Evolutionary conservation across 2,329 filamentous ascomycete genomes (phyloP).

Genomic region (Xylaria sp.): DNA sequence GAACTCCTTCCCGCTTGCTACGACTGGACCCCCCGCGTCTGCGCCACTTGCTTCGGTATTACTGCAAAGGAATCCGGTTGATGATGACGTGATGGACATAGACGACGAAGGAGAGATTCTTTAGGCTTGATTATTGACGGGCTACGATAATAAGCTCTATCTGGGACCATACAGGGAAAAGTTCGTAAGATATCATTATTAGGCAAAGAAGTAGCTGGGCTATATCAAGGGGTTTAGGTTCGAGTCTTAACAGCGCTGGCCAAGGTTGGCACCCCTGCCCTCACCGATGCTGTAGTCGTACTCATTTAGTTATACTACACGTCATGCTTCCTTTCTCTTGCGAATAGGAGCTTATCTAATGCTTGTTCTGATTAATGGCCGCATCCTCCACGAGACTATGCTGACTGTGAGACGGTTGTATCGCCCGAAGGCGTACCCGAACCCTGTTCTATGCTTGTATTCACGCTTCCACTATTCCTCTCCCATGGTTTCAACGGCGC

Average conservation of each 20-base stretch:
- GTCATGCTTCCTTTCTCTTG: neutral
- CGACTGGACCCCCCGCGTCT: constrained; percentile 4
- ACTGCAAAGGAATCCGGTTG: neutral
- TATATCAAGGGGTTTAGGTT: no score
- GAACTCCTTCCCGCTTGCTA: constrained; percentile 8
- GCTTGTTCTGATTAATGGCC: neutral
- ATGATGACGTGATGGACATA: constrained; percentile 33
- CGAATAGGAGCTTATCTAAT: neutral
- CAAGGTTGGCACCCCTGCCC: no score
- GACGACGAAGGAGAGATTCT: constrained; percentile 5
- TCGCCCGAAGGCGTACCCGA: constrained; percentile 7
- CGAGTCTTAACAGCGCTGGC: no score
- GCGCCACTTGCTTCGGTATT: neutral
- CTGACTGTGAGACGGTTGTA: neutral
- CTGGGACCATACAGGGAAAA: neutral
- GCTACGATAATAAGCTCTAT: neutral
- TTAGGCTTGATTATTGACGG: neutral
- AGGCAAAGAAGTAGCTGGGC: neutral
- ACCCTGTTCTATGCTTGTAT: constrained; percentile 16
- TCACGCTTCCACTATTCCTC: constrained; percentile 44
- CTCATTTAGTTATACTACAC: neutral
- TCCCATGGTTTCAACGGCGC: constrained; percentile 72
- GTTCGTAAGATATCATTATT: neutral
- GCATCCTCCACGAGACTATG: neutral
- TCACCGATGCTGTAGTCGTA: neutral